Base-by-base conservation (phyloP, 129 eudicot species). In the Scalesia atractyloides region DNA sequence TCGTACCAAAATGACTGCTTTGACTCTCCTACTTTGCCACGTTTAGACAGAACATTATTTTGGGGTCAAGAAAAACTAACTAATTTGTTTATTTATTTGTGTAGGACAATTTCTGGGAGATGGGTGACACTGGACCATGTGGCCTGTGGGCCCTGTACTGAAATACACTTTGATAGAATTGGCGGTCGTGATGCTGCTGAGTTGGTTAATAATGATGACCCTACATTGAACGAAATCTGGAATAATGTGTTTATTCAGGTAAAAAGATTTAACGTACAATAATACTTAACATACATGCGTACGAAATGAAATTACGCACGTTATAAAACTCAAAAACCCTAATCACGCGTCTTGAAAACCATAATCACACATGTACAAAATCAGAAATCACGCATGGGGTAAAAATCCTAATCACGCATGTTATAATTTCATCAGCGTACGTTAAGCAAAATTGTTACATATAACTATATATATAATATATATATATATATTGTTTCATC, bases 81-180 rank as follows among this genome's bases (percentile, higher is more conserved):
- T 71, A 34, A 13, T 71, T 44, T 62, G 30, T n/a, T 9, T 9
- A 58, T 34, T 34, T 54, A 46, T 41, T 58, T 72, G 30, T 61
- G 50, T 52, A 93, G 98, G 98, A 93, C 74, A 93, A 93, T 75
- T 93, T 93, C 68, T 93, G 98, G 98, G 98, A 93, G 88, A 93
- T 93, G 98, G 97, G 98, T 33, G 98, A 93, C 78, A 93, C 97
- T 70, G 98, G 98, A 43, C 98, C 98, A 12, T 93, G 98, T 79
- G 98, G 98, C n/a, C n/a, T n/a, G n/a, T n/a, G n/a, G n/a, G 77
- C 98, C 98, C 30, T 93, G 98, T 76, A 87, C 98, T 22, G 98
- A 93, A 78, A 84, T 93, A 44, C 98, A 93, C 67, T 93, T 87
- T 43, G 97, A 93, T 84, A 85, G 97, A 78, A 82, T 90, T 58